phyloP scores from a whole-genome alignment of 805 yeast genomes.

The Wickerhamiella parazyma region DNA sequence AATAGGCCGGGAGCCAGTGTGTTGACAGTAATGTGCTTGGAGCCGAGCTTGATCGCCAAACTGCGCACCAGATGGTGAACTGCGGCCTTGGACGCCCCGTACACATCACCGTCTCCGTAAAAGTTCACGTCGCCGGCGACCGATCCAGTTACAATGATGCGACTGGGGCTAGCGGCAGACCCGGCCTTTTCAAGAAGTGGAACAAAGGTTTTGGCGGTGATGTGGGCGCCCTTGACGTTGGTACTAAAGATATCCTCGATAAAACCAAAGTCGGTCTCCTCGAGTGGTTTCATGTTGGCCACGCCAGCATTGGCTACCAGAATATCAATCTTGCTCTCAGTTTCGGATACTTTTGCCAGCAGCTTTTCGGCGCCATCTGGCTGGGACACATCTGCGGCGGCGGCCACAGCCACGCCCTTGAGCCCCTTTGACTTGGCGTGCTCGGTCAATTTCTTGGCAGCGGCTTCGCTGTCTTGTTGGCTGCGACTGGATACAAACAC shows the following conservation, averaged over 20 bases:
- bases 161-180: conserved; percentile 42
- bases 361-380: conserved; percentile 23
- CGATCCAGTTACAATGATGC: conserved; percentile 55
- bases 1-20: conserved; percentile 65
- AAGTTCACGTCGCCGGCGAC: conserved; percentile 39
- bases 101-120: conserved; percentile 52
- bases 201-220: conserved; percentile 45
- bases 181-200: conserved; percentile 45
- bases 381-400: conserved; percentile 31
- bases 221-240: conserved; percentile 58
- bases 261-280: conserved; percentile 42
- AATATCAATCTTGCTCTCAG: conserved; percentile 34
- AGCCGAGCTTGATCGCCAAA: conserved; percentile 54
- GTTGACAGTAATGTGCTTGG: conserved; percentile 53
- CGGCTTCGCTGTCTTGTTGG: conserved; percentile 34
- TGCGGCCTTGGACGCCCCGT: conserved; percentile 62
- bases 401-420: conserved; percentile 30
- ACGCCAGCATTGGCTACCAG: conserved; percentile 66
- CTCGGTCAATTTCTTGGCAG: conserved; percentile 12
- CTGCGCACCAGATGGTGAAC: conserved; percentile 52
- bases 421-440: neutral
- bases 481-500: conserved; percentile 52
- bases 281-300: conserved; percentile 53
- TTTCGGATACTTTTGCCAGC: neutral
- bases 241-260: conserved; percentile 48